These are phyloP conservation scores for Rusavskia elegans DNA, from an alignment of 495 filamentous ascomycete species.

Conservation along the genomic window DNA sequence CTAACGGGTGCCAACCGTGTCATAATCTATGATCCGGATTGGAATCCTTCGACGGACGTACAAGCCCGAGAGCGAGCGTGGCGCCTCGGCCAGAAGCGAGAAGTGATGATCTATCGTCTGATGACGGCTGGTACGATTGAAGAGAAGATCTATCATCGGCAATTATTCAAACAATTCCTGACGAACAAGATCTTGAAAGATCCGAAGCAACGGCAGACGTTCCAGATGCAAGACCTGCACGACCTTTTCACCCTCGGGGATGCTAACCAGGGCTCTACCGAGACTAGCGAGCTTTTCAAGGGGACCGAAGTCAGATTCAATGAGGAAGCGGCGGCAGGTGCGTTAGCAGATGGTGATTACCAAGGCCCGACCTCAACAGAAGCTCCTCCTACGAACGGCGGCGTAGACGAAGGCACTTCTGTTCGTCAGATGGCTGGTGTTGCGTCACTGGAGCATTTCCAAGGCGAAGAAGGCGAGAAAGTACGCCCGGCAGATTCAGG, in stretches of 20 bases:
- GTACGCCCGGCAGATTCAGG: conserved; percentile 19
- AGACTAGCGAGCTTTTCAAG: conserved; percentile 73
- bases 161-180: conserved; percentile 93
- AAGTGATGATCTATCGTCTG: conserved; percentile 85
- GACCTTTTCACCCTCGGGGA: conserved; percentile 75
- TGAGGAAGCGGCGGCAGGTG: conserved; percentile 20
- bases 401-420: conserved; percentile 13
- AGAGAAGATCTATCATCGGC: conserved; percentile 96
- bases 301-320: conserved; percentile 58
- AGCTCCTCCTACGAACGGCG: background rate
- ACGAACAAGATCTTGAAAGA: conserved; percentile 89
- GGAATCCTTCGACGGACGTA: conserved; percentile 88
- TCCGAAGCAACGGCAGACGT: conserved; percentile 74
- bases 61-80: conserved; percentile 95
- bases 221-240: conserved; percentile 72
- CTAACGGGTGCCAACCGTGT: conserved; percentile 89
- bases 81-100: conserved; percentile 84
- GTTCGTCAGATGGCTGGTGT: conserved; percentile 40
- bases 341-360: conserved; percentile 3
- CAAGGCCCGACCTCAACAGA: conserved; percentile 13
- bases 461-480: conserved; percentile 22
- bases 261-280: conserved; percentile 51
- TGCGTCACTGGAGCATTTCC: conserved; percentile 38
- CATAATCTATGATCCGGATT: conserved; percentile 95
- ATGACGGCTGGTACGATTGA: conserved; percentile 98